phyloP scores from a whole-genome alignment of 345 rosid genomes.

The Salix purpurea region DNA sequence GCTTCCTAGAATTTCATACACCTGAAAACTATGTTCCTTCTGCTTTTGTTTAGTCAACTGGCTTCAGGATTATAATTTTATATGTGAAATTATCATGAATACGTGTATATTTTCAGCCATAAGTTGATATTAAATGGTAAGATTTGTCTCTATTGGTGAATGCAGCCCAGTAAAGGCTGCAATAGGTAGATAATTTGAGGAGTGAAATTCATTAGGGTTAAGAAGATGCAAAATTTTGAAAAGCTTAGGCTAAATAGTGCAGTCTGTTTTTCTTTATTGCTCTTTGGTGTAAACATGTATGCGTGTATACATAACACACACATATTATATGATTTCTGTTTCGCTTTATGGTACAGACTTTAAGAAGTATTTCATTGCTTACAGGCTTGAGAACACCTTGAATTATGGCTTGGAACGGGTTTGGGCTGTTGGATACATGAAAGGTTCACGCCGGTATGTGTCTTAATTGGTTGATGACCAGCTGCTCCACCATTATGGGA shows the following conservation, averaged over 20 bases:
- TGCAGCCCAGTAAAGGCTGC: not conserved
- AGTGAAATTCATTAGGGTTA: not conserved
- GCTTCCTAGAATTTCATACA: not conserved
- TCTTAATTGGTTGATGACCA: not conserved
- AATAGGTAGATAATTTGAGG: not conserved
- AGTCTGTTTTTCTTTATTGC: not conserved
- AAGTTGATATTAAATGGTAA: not conserved
- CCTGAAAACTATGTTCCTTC: not conserved
- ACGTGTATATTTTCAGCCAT: not conserved
- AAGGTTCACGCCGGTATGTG: constrained; percentile 84
- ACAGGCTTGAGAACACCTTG: constrained; percentile 83
- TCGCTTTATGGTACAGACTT: not conserved
- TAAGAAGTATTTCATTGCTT: constrained; percentile 3
- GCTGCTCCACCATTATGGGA: not conserved
- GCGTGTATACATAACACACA: too few relatives aligned
- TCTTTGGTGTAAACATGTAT: not conserved
- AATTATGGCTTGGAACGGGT: constrained; percentile 98
- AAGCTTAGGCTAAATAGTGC: not conserved
- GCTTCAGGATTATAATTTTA: not conserved
- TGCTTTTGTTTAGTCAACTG: not conserved
- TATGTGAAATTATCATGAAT: not conserved
- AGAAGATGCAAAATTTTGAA: not conserved
- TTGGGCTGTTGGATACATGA: constrained; percentile 89
- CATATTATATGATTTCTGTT: too few relatives aligned
- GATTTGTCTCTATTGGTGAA: not conserved